Conservation (phyloP, 176 grass and related monocot species). For the Carex myosuroides region DNA sequence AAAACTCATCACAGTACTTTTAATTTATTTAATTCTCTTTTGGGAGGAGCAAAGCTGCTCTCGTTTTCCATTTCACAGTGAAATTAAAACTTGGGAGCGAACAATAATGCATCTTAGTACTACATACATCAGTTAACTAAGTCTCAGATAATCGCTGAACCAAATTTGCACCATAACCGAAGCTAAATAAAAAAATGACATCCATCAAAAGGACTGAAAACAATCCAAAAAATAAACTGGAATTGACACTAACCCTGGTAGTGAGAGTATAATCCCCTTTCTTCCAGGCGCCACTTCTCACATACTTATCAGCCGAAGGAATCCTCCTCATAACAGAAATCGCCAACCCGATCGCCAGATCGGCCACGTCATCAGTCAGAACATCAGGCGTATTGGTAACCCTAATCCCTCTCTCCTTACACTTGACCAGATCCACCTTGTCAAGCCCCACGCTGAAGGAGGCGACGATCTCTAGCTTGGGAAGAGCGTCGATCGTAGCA, state of each 20-base stretch:
- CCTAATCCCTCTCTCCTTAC: slow-evolving; percentile 61
- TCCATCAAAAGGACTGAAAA: not conserved
- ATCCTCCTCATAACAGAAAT: slow-evolving; percentile 57
- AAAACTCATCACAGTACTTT: not conserved
- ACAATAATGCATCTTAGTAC: not conserved
- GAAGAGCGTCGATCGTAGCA: slow-evolving; percentile 60
- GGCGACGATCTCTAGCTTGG: slow-evolving; percentile 75
- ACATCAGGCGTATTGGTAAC: slow-evolving; percentile 98
- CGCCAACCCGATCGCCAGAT: slow-evolving; percentile 75
- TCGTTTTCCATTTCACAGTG: not conserved
- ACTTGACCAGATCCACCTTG: slow-evolving; percentile 72
- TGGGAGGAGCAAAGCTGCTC: not conserved
- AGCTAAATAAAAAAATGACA: not conserved
- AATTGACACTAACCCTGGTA: slow-evolving; percentile 42
- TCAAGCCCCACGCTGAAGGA: slow-evolving; percentile 93
- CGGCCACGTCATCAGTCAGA: slow-evolving; percentile 92
- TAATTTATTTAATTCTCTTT: not conserved
- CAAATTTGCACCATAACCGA: not conserved
- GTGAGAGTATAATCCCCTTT: slow-evolving; percentile 52
- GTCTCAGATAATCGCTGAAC: not conserved
- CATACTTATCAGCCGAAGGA: slow-evolving; percentile 59
- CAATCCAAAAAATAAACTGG: not conserved
- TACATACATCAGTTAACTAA: not conserved
- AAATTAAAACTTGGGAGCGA: not conserved
- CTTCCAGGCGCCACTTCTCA: slow-evolving; percentile 57